Base-by-base conservation (phyloP, 768 basidiomycete species). In the Botryobasidium botryosum region DNA sequence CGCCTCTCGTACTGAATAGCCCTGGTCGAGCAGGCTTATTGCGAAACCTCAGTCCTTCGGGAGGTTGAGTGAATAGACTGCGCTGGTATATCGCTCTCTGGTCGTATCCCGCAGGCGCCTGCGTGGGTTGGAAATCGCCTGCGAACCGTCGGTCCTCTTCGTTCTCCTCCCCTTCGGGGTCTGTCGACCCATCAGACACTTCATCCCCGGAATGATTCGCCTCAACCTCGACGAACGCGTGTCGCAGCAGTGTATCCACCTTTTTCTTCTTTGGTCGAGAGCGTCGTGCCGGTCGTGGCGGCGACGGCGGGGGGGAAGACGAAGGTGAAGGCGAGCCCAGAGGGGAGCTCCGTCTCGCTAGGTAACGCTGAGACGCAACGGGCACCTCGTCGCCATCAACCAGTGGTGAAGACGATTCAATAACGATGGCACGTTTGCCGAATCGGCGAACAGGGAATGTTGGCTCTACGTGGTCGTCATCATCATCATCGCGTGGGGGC, bases 141-240 rank as follows among this genome's bases (percentile, higher is more conserved):
- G 84, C 58, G 60, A 88, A 88, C 50, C 58, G 62, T 37, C 69
- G 63, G 54, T 87, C 83, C 27, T 71, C 74, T 53, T 79, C 81
- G 55, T 66, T 70, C 53, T 79, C 79, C 27, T 55, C 53, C 23
- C 62, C 64, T 21, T 71, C 68, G 31, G 72, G 69, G 49, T 67
- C 66, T 1, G 76, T 77, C 1, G 63, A 65, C 27, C 80, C 81
- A 44, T 66, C 69, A 52, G 77, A 78, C 44, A 67, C 65, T 54
- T 87, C 85, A 46, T 83, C 82, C 17, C 83, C 85, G 6, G 86
- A 88, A 53, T 86, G 85, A 15, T 59, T 59, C 3, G 85, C 85
- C 55, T 77, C 78, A 27, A 72, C 64, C 52, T 83, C 82, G 42
- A 83, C 65, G 55, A 76, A 64, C 1, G 40, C 45, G 33, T 53